Base-by-base conservation (phyloP, 768 basidiomycete genomes). In the Hygrophorus russula region DNA sequence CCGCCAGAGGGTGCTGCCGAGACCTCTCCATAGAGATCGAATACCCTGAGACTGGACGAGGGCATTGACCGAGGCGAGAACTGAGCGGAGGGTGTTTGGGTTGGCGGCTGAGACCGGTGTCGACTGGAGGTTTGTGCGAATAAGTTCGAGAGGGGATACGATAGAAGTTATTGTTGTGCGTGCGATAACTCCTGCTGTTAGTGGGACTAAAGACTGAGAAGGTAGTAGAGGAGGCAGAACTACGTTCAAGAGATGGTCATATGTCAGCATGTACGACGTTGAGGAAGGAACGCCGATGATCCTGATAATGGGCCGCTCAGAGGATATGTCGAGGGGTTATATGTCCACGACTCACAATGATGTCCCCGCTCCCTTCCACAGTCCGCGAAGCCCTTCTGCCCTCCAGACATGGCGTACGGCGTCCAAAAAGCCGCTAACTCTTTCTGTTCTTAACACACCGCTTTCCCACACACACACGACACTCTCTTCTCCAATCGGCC, bases 351-450 rank as follows among this genome's bases (percentile, higher is more conserved):
- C 88, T 64, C 55, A 92, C 87, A 98, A 59, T 19, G 91, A 75
- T 2, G 93, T 96, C 6, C 90, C 92, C 1, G 75, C 84, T 39
- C 96, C 96, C 59, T 97, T 93, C 96, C 96, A 99, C 1, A 99
- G 64, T 0, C 92, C 93, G 36, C 76, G 67, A 1, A 82, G 49
- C 9, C 96, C 94, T 60, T 92, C 91, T 37, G 77, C 81, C 51
- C 73, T 70, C 68, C 75, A 75, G 30, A 96, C 88, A 57, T 84
- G 82, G 29, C 71, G 66, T 5, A 94, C 69, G 2, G 91, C 89
- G 58, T 91, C 88, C 56, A 75, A 73, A 59, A 96, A 93, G 9
- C 94, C 92, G 36, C 71, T 80, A 40, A 91, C 82, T 34, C 79
- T 72, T 60, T 86, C 82, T 1, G 73, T 71, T 50, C 70, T 74